These are phyloP conservation scores for Scenedesmus sp. DNA, from an alignment of 163 green algal species.

Conservation along the genomic window DNA sequence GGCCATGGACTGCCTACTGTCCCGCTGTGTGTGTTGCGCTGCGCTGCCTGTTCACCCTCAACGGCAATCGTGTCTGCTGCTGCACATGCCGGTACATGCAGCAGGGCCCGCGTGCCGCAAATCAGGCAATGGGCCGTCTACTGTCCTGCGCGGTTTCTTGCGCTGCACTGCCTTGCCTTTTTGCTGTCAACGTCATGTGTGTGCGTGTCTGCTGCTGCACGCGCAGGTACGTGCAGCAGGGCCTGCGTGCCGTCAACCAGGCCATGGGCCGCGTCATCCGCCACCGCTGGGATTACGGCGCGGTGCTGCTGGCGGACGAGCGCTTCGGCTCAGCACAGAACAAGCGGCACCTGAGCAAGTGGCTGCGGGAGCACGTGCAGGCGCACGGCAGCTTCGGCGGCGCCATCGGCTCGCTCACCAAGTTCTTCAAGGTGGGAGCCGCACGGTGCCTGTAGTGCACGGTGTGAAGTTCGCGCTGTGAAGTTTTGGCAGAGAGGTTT, in stretches of 20 bases:
- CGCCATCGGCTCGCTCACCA: conserved; percentile 74
- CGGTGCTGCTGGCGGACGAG: conserved; percentile 91
- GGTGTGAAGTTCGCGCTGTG: background rate
- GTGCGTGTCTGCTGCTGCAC: background rate
- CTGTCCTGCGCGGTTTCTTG: too few species aligned
- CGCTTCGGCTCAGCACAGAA: conserved; percentile 75
- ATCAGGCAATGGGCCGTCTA: background rate
- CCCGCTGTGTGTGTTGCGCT: too few species aligned
- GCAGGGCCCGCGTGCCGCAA: background rate
- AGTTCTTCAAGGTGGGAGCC: conserved; percentile 85
- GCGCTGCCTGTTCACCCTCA: too few species aligned
- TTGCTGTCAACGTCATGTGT: background rate
- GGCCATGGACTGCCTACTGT: too few species aligned
- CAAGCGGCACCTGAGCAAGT: conserved; percentile 84
- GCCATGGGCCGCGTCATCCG: conserved; percentile 92
- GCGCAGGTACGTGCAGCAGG: conserved; percentile 57
- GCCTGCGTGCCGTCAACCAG: conserved; percentile 88
- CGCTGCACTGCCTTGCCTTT: background rate
- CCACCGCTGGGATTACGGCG: conserved; percentile 91
- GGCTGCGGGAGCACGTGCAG: conserved; percentile 80
- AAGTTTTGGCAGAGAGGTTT: background rate
- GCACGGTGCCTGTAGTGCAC: background rate
- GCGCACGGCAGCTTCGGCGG: conserved; percentile 78
- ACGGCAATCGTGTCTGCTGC: too few species aligned
- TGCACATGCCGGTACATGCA: background rate